These are phyloP conservation scores for Melanogaster broomeanus DNA, from an alignment of 768 basidiomycete species.

Conservation along the genomic window DNA sequence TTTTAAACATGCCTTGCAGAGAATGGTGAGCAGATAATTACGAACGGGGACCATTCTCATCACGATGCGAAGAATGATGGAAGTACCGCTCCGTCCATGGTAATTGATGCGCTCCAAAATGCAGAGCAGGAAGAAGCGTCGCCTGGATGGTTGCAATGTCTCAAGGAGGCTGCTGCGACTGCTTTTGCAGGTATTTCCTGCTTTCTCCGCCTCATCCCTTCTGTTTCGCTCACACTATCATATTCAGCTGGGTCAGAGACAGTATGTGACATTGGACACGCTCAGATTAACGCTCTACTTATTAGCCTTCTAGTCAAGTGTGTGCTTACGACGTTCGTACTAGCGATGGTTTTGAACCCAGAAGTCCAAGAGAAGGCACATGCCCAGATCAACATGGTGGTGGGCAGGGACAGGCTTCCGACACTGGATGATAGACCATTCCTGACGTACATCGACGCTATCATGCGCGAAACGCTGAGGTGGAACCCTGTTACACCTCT, in stretches of 20 bases:
- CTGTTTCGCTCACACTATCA: not conserved
- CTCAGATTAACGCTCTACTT: not conserved
- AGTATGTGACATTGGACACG: slow-evolving; percentile 1
- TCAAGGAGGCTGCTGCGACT: slow-evolving; percentile 18
- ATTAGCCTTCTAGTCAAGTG: slow-evolving; percentile 8
- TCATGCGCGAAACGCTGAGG: slow-evolving; percentile 36
- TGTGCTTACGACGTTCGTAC: slow-evolving; percentile 6
- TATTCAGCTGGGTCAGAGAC: slow-evolving; percentile 14
- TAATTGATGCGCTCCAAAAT: slow-evolving; percentile 13
- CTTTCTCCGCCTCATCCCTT: not conserved
- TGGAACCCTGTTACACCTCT: slow-evolving; percentile 14
- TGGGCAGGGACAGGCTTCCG: slow-evolving; percentile 23
- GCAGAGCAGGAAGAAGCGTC: not conserved
- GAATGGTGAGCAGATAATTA: slow-evolving; percentile 20
- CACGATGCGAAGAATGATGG: slow-evolving; percentile 4
- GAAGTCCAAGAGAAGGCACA: slow-evolving; percentile 17
- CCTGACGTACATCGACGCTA: slow-evolving; percentile 39
- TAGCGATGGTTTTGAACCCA: slow-evolving; percentile 18
- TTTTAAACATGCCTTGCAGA: slow-evolving; percentile 26
- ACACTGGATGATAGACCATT: slow-evolving; percentile 12
- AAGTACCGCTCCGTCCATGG: slow-evolving; percentile 13
- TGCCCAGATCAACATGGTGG: slow-evolving; percentile 14
- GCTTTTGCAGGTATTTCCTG: slow-evolving; percentile 11
- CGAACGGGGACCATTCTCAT: not conserved
- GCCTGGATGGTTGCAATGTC: not conserved